Percentiles rank a stretch among this genome's conserved stretches.
These are phyloP conservation scores for Pyrus hybrid DNA, from an alignment of 331 rosid species.

Conservation along the genomic window DNA sequence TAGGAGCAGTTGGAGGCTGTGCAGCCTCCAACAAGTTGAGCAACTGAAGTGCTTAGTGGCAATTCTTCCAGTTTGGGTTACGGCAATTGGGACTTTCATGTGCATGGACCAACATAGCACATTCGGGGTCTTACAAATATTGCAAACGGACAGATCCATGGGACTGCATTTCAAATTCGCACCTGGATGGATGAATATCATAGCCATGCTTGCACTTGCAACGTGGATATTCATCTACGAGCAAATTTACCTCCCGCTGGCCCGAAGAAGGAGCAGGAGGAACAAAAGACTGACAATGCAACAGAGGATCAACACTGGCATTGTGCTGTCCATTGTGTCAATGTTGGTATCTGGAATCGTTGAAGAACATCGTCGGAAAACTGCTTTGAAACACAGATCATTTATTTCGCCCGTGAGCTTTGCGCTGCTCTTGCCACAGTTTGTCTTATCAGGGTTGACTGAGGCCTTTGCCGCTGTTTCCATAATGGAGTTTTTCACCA, in stretches of 20 bases:
- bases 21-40: slow-evolving; percentile 74
- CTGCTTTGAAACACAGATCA: slow-evolving; percentile 23
- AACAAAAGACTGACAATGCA: slow-evolving; percentile 32
- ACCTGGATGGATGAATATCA: slow-evolving; percentile 62
- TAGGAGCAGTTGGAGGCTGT: slow-evolving; percentile 53
- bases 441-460: slow-evolving; percentile 42
- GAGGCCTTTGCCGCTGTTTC: slow-evolving; percentile 69
- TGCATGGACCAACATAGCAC: slow-evolving; percentile 56
- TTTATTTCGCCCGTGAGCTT: slow-evolving; percentile 43
- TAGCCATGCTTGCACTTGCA: slow-evolving; percentile 55
- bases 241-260: slow-evolving; percentile 32
- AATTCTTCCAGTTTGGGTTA: slow-evolving; percentile 56
- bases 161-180: slow-evolving; percentile 59
- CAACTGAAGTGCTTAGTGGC: slow-evolving; percentile 60
- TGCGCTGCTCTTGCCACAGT: slow-evolving; percentile 48
- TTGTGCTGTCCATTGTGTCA: slow-evolving; percentile 48
- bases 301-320: slow-evolving; percentile 51
- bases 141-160: slow-evolving; percentile 46
- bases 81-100: slow-evolving; percentile 55
- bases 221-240: slow-evolving; percentile 62
- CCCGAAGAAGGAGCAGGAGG: slow-evolving; percentile 6
- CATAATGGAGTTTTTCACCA: slow-evolving; percentile 66
- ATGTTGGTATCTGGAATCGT: slow-evolving; percentile 58
- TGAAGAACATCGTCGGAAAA: slow-evolving; percentile 43
- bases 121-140: slow-evolving; percentile 62